These are phyloP conservation scores for Suillus weaverae DNA, from an alignment of 768 basidiomycete species.

Conservation along the genomic window DNA sequence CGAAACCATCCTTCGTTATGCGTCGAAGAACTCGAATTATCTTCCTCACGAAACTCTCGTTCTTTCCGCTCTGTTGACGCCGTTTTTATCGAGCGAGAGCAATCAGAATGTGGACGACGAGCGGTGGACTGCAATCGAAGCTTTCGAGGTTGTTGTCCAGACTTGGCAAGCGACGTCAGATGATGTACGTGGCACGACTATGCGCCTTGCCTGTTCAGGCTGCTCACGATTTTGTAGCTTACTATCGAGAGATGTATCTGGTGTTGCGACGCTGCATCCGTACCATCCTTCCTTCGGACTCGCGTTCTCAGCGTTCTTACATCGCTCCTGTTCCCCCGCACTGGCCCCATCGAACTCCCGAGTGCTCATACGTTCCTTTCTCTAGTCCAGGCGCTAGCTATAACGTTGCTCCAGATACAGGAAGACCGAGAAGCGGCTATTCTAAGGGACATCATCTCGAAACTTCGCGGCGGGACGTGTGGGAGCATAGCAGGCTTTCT, in stretches of 20 bases:
- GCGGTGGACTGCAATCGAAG: slow-evolving; percentile 53
- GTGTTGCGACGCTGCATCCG: slow-evolving; percentile 65
- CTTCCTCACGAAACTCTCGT: slow-evolving; percentile 62
- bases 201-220: slow-evolving; percentile 2
- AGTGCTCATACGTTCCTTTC: slow-evolving; percentile 50
- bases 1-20: slow-evolving; percentile 47
- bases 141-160: slow-evolving; percentile 57
- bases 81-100: slow-evolving; percentile 46
- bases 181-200: slow-evolving; percentile 45
- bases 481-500: slow-evolving; percentile 44
- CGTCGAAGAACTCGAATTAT: slow-evolving; percentile 26
- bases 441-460: slow-evolving; percentile 43
- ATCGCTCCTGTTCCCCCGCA: slow-evolving; percentile 43
- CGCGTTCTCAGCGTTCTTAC: slow-evolving; percentile 53
- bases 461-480: slow-evolving; percentile 46
- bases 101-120: slow-evolving; percentile 48
- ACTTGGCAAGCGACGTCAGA: slow-evolving; percentile 54
- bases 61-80: slow-evolving; percentile 55
- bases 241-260: slow-evolving; percentile 65
- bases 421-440: slow-evolving; percentile 31
- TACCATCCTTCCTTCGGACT: slow-evolving; percentile 41
- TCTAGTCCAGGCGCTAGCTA: slow-evolving; percentile 51
- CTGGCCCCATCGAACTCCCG: slow-evolving; percentile 41
- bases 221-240: slow-evolving; percentile 30
- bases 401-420: slow-evolving; percentile 41